Evolutionary conservation across 2,329 filamentous ascomycete genomes (phyloP), one percentile per base, ranked within the genome.

Genomic region (Penicillium sp.): DNA sequence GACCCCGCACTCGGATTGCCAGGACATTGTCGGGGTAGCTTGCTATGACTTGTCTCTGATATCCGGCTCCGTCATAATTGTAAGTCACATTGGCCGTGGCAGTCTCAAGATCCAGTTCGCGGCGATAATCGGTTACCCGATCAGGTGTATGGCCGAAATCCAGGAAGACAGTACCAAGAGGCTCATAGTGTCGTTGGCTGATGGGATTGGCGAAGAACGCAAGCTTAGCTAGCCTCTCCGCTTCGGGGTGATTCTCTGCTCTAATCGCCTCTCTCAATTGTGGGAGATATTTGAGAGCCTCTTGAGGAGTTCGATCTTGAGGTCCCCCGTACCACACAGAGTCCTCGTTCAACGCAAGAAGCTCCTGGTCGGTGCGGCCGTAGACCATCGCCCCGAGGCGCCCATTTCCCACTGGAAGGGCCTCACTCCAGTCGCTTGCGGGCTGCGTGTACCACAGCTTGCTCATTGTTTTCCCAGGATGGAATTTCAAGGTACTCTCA

Each of bases 351-450:
- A 83, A 68, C 48, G 78, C 75, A 4, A 83, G 66, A 14, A 78
- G 68, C 60, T 83, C 81, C 4, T 72, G 78, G 34, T 70, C 65
- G 4, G 78, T 77, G 25, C 77, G 73, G 28, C 81, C 79, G 67
- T 81, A 78, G 10, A 82, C 68, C 79, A 83, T 81, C 14, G 71
- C 75, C 5, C 78, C 78, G 1, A 80, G 67, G 50, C 81, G 75
- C 22, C 82, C 81, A 64, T 83, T 83, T 10, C 82, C 81, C 51
- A 84, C 71, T 1, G 81, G 81, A 1, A 83, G 69, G 28, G 79
- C 77, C 58, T 78, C 70, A 53, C 75, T 69, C 75, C 76, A 80
- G 58, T 70, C 60, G 5, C 45, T 34, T 10, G 71, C 71, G 48
- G 70, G 66, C 22, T 62, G 60, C 4, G 59, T 57, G 57, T 71